Evolutionary conservation across 1,139 yeast genomes (phyloP).

Genomic region (Saccharomyces pastorianus): DNA sequence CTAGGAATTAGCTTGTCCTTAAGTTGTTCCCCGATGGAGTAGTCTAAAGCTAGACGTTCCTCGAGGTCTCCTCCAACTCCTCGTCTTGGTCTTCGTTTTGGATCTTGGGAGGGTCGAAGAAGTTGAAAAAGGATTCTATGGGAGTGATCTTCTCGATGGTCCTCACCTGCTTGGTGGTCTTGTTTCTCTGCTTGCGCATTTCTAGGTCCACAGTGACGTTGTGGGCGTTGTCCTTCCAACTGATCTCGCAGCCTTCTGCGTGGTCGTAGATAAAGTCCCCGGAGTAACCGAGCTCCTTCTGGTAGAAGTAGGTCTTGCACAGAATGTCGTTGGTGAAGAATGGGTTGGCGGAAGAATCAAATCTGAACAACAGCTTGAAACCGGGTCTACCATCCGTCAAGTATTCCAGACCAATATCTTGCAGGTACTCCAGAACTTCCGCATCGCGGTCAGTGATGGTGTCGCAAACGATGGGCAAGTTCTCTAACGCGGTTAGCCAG

Average conservation of each 20-base stretch:
- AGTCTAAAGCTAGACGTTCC: constrained; percentile 80
- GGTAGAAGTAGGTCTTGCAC: constrained; percentile 86
- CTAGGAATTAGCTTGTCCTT: constrained; percentile 93
- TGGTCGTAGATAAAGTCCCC: constrained; percentile 97
- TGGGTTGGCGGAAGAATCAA: constrained; percentile 52
- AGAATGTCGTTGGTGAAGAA: constrained; percentile 66
- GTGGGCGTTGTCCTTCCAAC: constrained; percentile 73
- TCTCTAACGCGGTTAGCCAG: constrained; percentile 94
- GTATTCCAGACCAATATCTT: constrained; percentile 74
- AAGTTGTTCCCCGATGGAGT: constrained; percentile 92
- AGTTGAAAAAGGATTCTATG: constrained; percentile 86
- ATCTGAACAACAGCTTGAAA: constrained; percentile 76
- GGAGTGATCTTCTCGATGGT: constrained; percentile 93
- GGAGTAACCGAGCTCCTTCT: constrained; percentile 85
- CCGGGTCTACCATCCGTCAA: constrained; percentile 70
- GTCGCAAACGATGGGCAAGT: constrained; percentile 72
- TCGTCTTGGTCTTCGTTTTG: constrained; percentile 41
- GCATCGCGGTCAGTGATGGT: constrained; percentile 86
- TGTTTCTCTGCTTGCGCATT: constrained; percentile 95
- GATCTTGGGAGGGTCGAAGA: constrained; percentile 87
- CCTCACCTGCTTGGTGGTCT: constrained; percentile 93
- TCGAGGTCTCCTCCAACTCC: constrained; percentile 57
- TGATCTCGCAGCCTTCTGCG: constrained; percentile 83
- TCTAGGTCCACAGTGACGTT: constrained; percentile 84
- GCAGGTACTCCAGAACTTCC: constrained; percentile 64